Evolutionary conservation across 2,329 filamentous ascomycete species (phyloP).

Genomic region (Microdochium trichocladiopsis): DNA sequence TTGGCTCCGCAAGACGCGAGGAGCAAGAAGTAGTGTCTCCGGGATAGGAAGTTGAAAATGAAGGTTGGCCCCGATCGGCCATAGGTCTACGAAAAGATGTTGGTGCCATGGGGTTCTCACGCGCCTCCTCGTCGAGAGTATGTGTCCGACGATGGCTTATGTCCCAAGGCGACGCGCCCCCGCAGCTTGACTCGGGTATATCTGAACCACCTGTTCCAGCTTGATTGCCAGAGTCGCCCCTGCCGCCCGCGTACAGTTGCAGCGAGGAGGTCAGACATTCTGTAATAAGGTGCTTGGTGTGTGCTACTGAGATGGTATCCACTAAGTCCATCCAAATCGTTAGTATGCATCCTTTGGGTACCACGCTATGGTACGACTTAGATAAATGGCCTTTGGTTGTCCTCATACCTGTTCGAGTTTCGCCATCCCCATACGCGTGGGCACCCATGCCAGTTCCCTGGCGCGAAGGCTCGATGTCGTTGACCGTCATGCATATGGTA

Average conservation of each 20-base stretch:
- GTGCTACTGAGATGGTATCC: conserved; percentile 46
- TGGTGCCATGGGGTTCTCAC: not conserved
- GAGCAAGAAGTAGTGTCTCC: not conserved
- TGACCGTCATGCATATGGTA: conserved; percentile 77
- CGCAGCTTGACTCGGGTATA: not conserved
- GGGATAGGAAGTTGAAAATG: not conserved
- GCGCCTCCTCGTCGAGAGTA: no score
- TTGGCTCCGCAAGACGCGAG: not conserved
- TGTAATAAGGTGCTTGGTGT: conserved; percentile 44
- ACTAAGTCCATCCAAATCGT: conserved; percentile 5
- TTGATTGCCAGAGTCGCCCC: not conserved
- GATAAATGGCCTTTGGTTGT: no score
- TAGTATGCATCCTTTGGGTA: no score
- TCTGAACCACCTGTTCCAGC: conserved; percentile 1
- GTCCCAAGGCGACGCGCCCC: not conserved
- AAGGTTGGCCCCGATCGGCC: not conserved
- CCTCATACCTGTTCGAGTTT: not conserved
- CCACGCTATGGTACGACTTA: no score
- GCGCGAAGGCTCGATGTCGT: conserved; percentile 55
- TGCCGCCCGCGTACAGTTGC: conserved; percentile 1
- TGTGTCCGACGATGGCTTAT: no score
- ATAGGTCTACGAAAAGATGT: not conserved
- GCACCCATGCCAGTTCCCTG: not conserved
- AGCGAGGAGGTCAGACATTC: conserved; percentile 32
- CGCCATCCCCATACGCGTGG: not conserved